Conservation (phyloP, 768 basidiomycete species). For the Myochromella boudieri region DNA sequence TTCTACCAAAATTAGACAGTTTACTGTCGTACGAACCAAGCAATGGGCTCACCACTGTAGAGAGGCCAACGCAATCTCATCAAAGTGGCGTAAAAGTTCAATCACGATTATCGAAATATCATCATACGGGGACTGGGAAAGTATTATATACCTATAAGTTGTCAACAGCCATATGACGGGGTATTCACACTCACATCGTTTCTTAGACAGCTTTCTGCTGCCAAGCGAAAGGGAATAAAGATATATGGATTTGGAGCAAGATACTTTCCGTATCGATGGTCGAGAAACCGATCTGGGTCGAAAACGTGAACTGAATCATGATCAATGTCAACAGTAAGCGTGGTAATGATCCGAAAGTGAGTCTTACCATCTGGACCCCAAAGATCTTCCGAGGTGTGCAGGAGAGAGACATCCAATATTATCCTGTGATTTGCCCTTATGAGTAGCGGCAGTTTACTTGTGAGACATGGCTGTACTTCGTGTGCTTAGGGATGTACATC, state of each 20-base stretch:
- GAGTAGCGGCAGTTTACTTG: not conserved
- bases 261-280: conserved; percentile 40
- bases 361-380: conserved; percentile 46
- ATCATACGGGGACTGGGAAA: conserved; percentile 49
- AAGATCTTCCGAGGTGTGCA: conserved; percentile 28
- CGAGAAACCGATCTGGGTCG: conserved; percentile 51
- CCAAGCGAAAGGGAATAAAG: conserved; percentile 23
- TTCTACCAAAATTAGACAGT: too few relatives aligned
- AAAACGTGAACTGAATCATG: conserved; percentile 23
- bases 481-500: conserved; percentile 13
- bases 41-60: too few relatives aligned
- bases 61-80: not conserved
- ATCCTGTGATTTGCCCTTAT: not conserved
- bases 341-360: not conserved
- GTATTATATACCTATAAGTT: too few relatives aligned
- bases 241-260: conserved; percentile 39
- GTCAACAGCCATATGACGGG: too few relatives aligned
- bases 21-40: too few relatives aligned
- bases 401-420: conserved; percentile 15
- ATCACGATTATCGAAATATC: conserved; percentile 48
- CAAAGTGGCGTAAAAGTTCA: conserved; percentile 34
- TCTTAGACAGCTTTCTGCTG: conserved; percentile 2
- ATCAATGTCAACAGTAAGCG: not conserved
- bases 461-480: conserved; percentile 1
- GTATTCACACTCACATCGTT: conserved; percentile 1